Percentiles rank a stretch among this genome's conserved stretches.
Conservation (phyloP, 192 early-diverging fungal genomes). For the Coemansia sp. region DNA sequence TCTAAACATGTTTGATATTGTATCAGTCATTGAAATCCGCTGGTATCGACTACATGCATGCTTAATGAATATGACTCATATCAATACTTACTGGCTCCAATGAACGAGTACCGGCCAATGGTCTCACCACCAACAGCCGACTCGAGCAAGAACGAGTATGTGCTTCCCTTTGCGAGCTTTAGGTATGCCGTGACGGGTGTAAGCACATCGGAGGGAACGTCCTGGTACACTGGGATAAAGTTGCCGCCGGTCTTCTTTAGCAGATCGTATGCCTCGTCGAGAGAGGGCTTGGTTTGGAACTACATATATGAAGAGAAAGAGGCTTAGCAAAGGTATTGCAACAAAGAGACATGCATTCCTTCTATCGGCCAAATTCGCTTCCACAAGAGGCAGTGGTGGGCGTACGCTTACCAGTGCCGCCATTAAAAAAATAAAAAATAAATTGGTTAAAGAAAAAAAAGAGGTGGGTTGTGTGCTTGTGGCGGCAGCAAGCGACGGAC, state of each 20-base stretch:
- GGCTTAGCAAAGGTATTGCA: not conserved
- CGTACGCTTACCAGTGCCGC: slow-evolving; percentile 25
- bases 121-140: slow-evolving; percentile 92
- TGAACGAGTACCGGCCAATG: slow-evolving; percentile 94
- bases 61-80: slow-evolving; percentile 16
- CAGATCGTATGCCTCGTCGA: slow-evolving; percentile 69
- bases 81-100: slow-evolving; percentile 72
- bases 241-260: slow-evolving; percentile 69
- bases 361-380: not conserved
- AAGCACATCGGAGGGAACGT: slow-evolving; percentile 86
- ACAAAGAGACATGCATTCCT: not conserved
- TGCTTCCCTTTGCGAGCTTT: slow-evolving; percentile 73
- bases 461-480: not conserved
- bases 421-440: slow-evolving; percentile 2
- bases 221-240: slow-evolving; percentile 87
- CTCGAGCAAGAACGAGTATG: slow-evolving; percentile 95
- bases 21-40: not conserved
- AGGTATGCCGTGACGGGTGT: slow-evolving; percentile 97
- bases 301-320: slow-evolving; percentile 14
- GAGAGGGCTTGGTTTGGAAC: slow-evolving; percentile 62
- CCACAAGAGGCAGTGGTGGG: not conserved
- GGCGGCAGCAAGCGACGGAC: slow-evolving; percentile 4
- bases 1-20: slow-evolving; percentile 49
- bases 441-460: not conserved
- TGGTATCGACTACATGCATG: not conserved